Evolutionary conservation across 1,284 basidiomycete species (phyloP).

Genomic region (Tetrapyrgos nigripes): DNA sequence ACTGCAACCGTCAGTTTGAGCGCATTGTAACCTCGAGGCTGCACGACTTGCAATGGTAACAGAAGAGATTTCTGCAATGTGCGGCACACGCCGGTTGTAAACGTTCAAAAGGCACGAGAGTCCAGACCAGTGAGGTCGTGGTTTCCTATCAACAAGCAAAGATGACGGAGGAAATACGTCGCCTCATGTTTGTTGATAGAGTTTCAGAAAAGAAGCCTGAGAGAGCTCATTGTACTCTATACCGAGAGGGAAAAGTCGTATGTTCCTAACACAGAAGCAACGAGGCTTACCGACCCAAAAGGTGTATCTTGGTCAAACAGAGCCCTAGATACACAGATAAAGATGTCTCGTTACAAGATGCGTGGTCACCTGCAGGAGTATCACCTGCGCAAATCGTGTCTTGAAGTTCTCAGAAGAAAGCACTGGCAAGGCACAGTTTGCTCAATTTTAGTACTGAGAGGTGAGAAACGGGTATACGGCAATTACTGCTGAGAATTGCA

Average conservation of each 20-base stretch:
- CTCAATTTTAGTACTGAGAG: not conserved
- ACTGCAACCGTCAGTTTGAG: not conserved
- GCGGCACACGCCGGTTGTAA: not conserved
- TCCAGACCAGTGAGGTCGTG: not conserved
- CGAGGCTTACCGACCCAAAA: not conserved
- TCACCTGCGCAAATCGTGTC: not conserved
- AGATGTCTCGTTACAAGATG: not conserved
- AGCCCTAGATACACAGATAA: not conserved
- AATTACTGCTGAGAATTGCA: too few species aligned
- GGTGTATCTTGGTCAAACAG: not conserved
- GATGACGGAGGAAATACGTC: not conserved
- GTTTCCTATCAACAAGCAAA: not conserved
- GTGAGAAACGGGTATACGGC: not conserved
- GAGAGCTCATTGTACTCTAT: not conserved
- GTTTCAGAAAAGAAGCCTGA: not conserved
- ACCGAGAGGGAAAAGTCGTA: not conserved
- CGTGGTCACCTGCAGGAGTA: not conserved
- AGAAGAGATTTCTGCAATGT: not conserved
- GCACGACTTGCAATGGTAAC: not conserved
- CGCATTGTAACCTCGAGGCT: constrained; percentile 16
- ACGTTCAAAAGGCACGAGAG: not conserved
- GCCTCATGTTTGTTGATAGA: not conserved
- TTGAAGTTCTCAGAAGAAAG: not conserved
- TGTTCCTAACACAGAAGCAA: not conserved
- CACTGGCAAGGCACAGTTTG: not conserved